A percentile compares a stretch with the other conserved stretches of the same genome.
phyloP scores from a whole-genome alignment of 2,329 filamentous ascomycete species.

The Xylariomycetidae sp. region DNA sequence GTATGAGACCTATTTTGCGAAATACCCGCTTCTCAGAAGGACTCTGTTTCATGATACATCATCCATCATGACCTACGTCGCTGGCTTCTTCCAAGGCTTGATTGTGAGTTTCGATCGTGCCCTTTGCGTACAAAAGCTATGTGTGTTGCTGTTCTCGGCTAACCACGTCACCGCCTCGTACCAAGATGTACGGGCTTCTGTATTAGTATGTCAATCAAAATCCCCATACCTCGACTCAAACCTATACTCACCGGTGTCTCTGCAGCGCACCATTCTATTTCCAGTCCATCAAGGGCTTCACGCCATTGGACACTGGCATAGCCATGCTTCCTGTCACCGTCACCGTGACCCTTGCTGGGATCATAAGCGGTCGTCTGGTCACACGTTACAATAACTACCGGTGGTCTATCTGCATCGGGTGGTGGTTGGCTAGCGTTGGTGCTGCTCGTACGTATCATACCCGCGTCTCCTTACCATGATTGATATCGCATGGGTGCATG shows the following conservation, averaged over 20 bases:
- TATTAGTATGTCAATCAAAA: no score
- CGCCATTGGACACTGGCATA: slow-evolving; percentile 27
- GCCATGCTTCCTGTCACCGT: slow-evolving; percentile 29
- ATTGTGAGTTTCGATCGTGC: slow-evolving; percentile 25
- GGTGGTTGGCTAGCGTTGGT: no score
- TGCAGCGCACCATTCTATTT: no score
- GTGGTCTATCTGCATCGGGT: slow-evolving; percentile 34
- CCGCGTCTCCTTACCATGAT: no score
- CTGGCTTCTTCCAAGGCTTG: slow-evolving; percentile 28
- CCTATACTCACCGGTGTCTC: no score
- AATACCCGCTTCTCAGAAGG: slow-evolving; percentile 25
- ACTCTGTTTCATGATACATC: slow-evolving; percentile 23
- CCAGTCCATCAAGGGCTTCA: slow-evolving; percentile 20
- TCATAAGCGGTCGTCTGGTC: slow-evolving; percentile 21
- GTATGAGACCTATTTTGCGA: slow-evolving; percentile 30
- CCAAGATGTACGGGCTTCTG: no score
- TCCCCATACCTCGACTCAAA: no score
- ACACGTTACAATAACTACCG: slow-evolving; percentile 30
- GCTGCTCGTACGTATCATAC: no score
- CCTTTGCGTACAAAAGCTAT: no score
- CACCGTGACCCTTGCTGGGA: slow-evolving; percentile 25
- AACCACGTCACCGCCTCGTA: no score
- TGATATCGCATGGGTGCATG: no score
- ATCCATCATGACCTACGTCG: slow-evolving; percentile 24
- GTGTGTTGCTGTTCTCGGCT: no score